Base-by-base conservation (phyloP, 106 monocot species). In the Dactylorhiza incarnata region DNA sequence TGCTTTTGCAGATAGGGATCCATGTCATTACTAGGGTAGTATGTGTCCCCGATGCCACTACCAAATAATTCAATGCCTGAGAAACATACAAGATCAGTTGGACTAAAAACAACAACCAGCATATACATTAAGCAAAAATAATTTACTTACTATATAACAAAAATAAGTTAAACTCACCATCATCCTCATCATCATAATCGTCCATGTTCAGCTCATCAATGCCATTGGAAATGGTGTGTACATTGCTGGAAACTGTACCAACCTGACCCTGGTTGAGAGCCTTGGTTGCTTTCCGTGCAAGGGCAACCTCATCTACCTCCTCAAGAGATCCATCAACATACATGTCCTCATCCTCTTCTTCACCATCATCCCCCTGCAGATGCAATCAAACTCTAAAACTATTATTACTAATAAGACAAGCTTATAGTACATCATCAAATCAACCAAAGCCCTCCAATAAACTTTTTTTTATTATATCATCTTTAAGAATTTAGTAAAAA, bases 141-240 rank as follows among this genome's bases (percentile, higher is more conserved):
- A 74, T 29, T 0, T 44, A 7, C 37, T 52, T 12, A 24, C 54
- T 54, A 52, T 73, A n/a, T 50, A 24, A 50, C 2, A 24, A 49
- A 51, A 50, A 51, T 13, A 16, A 73, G 22, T 9, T 25, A 11
- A 7, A 43, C 4, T 51, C 80, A 89, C 97, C 91, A 49, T 89
- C 91, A 62, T 91, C 93, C 54, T 97, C 93, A 2, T 94, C 86
- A 61, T 97, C 97, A 48, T 97, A 97, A 73, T 80, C 72, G 68
- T 93, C 89, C 97, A 97, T 97, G 76, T 91, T 68, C 55, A 97
- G 91, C 63, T 97, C 91, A 12, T 58, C 74, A 23, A 97, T 79
- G 10, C 74, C 84, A 29, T 87, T 82, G 2, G 87, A 46, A 20
- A 94, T 80, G 55, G 85, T 80, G 48, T 83, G 76, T 14, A 87